Base-by-base conservation (phyloP, 2,329 filamentous ascomycete genomes). In the Emericellopsis cladophorae region DNA sequence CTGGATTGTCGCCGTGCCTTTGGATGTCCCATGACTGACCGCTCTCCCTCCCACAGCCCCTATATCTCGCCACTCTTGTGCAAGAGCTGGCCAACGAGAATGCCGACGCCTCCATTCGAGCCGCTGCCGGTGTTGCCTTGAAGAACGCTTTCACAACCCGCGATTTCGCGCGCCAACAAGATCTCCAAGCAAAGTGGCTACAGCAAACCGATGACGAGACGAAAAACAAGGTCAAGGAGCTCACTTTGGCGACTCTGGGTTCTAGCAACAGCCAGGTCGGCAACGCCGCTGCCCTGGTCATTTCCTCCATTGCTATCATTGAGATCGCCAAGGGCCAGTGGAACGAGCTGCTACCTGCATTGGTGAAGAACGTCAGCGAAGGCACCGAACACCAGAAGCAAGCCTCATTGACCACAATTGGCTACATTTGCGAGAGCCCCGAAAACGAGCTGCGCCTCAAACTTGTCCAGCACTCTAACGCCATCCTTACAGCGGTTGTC, bases 141-240 rank as follows among this genome's bases (percentile, higher is more conserved):
- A 98, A 98, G 70, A 98, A 98, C 74, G 84, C 92, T 55, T 96
- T 98, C 70, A 87, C 86, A 57, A 85, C 89, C 56, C 84, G 92
- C 72, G 92, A 98, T 65, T 81, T 81, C 56, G 70, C 79, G 55
- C 83, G 88, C 58, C 80, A 95, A 66, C 82, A 85, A 58, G 84
- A 93, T 60, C 78, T 96, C 44, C 92, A 96, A 68, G 75, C 79
- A 57, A 88, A 93, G 81, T 98, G 92, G 92, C 70, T 92, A 47
- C 77, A 81, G 60, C 79, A 84, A 58, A 82, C 90, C 50, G 83
- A 87, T 55, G 72, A 78, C 51, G 79, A 84, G 45, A 84, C 88
- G 55, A 95, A 95, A 76, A 73, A 70, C 48, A 78, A 81, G 57
- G 85, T 98, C 64, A 96, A 95, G 76, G 75, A 83, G 51, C 72